Evolutionary conservation across 192 early-diverging fungal genomes (phyloP), one percentile per base, ranked within the genome.

Genomic region (Backusella circina): DNA sequence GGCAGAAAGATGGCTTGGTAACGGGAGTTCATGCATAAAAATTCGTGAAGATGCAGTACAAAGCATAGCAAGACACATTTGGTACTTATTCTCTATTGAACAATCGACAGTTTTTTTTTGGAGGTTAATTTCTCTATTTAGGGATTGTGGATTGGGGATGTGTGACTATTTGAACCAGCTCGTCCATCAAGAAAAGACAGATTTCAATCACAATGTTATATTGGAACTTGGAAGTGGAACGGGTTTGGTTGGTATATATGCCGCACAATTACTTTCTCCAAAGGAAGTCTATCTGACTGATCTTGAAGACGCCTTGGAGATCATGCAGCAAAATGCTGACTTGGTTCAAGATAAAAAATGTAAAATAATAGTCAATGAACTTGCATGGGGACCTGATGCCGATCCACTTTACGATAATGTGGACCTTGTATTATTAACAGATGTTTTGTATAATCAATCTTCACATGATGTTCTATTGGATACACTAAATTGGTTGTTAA

Each of bases 71-170:
- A 33, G 79, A 36, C 79, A 80, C 50, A 66, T 80, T 41, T 80
- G 79, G 79, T 80, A 76, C 15, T 64, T 28, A 21, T 28, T 0
- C 32, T 16, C 51, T 9, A 10, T 37, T n/a, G n/a, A n/a, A n/a
- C n/a, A n/a, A n/a, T 15, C 3, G 7, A 36, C 15, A 41, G 4
- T 3, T 15, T 51, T 51, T 16, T 31, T 39, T 12, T 15, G 28
- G 39, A 39, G 3, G 26, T 64, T 44, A 47, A 70, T 21, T 51
- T 28, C 9, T 39, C 26, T 16, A 39, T 30, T 32, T 71, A 80
- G 79, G 79, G 79, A 80, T 30, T 76, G 79, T 70, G 79, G 79
- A 71, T 30, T 80, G 26, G 79, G 70, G 15, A 73, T 80, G 79
- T 76, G 79, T 38, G 32, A 36, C 44, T 75, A 54, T 57, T 32